Percentiles rank a stretch among this genome's conserved stretches.
phyloP scores from a whole-genome alignment of 2,329 filamentous ascomycete species.

The Penicillium oxalicum region DNA sequence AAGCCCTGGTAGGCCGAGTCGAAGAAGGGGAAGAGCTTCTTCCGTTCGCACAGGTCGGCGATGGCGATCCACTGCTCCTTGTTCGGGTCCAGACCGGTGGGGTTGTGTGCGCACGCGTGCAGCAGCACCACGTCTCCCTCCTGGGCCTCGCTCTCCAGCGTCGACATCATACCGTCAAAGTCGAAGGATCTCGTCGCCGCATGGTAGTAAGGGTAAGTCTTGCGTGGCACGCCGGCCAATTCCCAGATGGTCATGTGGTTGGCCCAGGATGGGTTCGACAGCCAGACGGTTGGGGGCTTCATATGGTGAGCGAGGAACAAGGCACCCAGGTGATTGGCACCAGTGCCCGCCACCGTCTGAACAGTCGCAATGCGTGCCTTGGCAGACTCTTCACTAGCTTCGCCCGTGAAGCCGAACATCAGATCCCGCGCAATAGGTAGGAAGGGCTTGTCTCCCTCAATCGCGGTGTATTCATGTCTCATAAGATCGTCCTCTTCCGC shows the following conservation, averaged over 20 bases:
- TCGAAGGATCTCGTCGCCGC: constrained; percentile 47
- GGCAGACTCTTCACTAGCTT: constrained; percentile 32
- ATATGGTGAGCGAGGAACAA: constrained; percentile 89
- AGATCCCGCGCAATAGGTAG: constrained; percentile 82
- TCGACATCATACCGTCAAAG: constrained; percentile 61
- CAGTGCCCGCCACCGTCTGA: constrained; percentile 94
- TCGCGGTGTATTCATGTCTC: constrained; percentile 96
- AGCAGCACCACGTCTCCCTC: constrained; percentile 79
- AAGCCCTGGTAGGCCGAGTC: constrained; percentile 98
- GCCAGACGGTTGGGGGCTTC: constrained; percentile 66
- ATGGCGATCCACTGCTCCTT: constrained; percentile 89
- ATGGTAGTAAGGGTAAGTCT: constrained; percentile 88
- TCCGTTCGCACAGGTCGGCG: constrained; percentile 67
- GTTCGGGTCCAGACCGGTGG: constrained; percentile 90
- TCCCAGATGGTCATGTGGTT: constrained; percentile 95
- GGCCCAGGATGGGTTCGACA: constrained; percentile 93
- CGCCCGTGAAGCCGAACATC: constrained; percentile 61
- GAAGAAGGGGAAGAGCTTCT: constrained; percentile 93
- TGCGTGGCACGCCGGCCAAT: constrained; percentile 65
- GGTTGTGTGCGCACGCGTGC: constrained; percentile 96
- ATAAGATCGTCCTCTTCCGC: constrained; percentile 77
- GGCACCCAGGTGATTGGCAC: constrained; percentile 84
- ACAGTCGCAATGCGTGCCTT: constrained; percentile 59
- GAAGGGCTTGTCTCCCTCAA: constrained; percentile 77
- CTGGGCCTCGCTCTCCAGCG: constrained; percentile 77